Base-by-base conservation (phyloP, 345 rosid genomes). In the Odontarrhena argentea region DNA sequence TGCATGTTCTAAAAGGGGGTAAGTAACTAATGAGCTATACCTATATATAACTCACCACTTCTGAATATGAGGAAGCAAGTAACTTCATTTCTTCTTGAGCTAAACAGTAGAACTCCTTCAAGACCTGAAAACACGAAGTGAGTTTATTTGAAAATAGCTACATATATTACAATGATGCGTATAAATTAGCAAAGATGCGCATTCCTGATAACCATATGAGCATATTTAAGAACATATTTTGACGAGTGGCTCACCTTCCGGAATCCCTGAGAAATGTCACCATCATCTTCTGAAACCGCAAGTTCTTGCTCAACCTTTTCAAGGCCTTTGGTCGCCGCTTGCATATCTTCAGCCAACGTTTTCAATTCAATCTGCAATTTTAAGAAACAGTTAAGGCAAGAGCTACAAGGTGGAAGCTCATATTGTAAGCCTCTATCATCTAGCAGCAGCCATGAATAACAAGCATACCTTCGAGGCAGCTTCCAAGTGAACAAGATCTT, bases 261-360 rank as follows among this genome's bases (percentile, higher is more conserved):
- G 75, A 94, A 94, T 53, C 96, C 96, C 18, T 74, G 18, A 75
- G 96, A 94, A 60, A 91, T 79, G 56, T 73, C 78, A 79, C 96
- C 99, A 74, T 94, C 99, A 68, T 79, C 82, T 74, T 83, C 87
- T 57, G 99, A 94, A 79, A 88, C 87, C 15, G 76, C 34, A 44
- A 94, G 96, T 69, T 94, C 99, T 81, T 87, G 89, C 67, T 79
- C 91, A 24, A 94, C 91, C 82, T 94, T 94, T 70, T 91, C 96
- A 74, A 94, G 92, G 73, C 99, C 99, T 84, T 81, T 94, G 77
- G 81, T 82, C 53, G 87, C 92, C 62, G 99, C 99, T 85, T 94
- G 99, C 97, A 93, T 91, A 81, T 93, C 98, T 82, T 93, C 98
- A 71, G 98, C 97, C 81, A 93, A 76, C 50, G 81, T 76, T 84